These are phyloP conservation scores for Aureobasidium sp. DNA, from an alignment of 2,329 filamentous ascomycete species.

Conservation along the genomic window DNA sequence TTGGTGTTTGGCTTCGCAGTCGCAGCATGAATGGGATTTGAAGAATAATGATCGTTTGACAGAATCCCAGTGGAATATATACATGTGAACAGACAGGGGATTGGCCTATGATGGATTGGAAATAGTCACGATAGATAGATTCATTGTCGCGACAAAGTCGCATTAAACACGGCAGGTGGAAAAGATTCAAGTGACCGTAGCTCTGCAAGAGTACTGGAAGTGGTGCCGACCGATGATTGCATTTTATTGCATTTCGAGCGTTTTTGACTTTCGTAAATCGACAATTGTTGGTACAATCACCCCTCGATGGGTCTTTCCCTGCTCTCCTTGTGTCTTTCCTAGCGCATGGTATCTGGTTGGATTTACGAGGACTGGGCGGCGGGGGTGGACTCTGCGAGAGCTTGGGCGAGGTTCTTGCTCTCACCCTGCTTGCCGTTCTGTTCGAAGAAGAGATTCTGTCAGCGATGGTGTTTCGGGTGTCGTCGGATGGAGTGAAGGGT, in stretches of 20 bases:
- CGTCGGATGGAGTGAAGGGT: neutral
- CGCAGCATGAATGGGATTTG: neutral
- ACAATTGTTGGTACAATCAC: conserved; percentile 12
- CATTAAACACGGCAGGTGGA: neutral
- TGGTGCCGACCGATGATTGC: conserved; percentile 2
- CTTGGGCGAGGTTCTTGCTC: conserved; percentile 59
- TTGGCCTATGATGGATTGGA: neutral
- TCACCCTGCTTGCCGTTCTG: conserved; percentile 98
- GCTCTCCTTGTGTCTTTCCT: neutral
- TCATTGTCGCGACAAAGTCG: neutral
- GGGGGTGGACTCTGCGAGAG: conserved; percentile 36
- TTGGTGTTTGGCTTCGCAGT: neutral
- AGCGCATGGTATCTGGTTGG: conserved; percentile 5
- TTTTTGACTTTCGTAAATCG: conserved; percentile 1
- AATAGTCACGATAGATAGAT: neutral
- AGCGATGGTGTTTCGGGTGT: conserved; percentile 1
- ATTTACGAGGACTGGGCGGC: conserved; percentile 13
- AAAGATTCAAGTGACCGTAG: neutral
- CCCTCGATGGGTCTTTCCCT: neutral
- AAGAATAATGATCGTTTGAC: neutral
- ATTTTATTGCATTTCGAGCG: conserved; percentile 3
- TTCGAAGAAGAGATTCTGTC: conserved; percentile 17
- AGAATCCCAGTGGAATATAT: no score
- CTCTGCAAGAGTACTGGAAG: neutral
- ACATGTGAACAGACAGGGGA: neutral